A percentile compares a stretch with the other conserved stretches of the same genome.
These are phyloP conservation scores for Diaporthe eres DNA, from an alignment of 2,329 filamentous ascomycete species.

Conservation along the genomic window DNA sequence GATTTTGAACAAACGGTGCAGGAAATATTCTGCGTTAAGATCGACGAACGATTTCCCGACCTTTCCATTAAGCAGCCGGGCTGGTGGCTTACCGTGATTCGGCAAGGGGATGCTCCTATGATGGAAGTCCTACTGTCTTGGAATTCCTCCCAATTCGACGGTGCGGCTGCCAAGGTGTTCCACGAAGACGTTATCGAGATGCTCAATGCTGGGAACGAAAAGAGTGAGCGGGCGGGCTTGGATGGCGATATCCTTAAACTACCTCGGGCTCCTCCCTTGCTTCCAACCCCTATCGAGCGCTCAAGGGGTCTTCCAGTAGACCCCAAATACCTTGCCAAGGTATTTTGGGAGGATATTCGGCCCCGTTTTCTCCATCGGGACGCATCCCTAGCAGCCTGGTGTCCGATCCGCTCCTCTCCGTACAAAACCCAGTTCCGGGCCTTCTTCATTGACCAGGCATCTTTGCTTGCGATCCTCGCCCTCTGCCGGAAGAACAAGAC, in stretches of 20 bases:
- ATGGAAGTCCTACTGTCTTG: constrained; percentile 42
- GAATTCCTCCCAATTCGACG: constrained; percentile 41
- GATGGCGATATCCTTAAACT: constrained; percentile 47
- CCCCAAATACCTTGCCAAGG: constrained; percentile 24
- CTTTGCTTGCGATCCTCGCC: constrained; percentile 36
- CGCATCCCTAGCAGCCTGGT: constrained; percentile 43
- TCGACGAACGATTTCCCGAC: constrained; percentile 42
- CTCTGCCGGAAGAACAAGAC: constrained; percentile 42
- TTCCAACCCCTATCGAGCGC: constrained; percentile 48
- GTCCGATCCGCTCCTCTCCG: constrained; percentile 38
- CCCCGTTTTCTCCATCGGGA: constrained; percentile 40
- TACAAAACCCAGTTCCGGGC: constrained; percentile 38
- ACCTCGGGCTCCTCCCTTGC: constrained; percentile 44
- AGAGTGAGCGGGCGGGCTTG: constrained; percentile 44
- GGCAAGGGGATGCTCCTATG: constrained; percentile 36
- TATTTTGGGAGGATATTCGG: constrained; percentile 40
- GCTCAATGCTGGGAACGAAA: constrained; percentile 45
- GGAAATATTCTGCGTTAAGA: constrained; percentile 35
- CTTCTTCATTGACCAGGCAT: constrained; percentile 36
- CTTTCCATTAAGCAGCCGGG: constrained; percentile 38
- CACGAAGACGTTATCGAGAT: constrained; percentile 47
- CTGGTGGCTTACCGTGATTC: constrained; percentile 41
- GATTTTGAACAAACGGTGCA: constrained; percentile 36
- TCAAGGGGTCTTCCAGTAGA: constrained; percentile 28
- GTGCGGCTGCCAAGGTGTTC: constrained; percentile 38